phyloP scores from a whole-genome alignment of 177 flowering plant species.

The Vitis hybrid region DNA sequence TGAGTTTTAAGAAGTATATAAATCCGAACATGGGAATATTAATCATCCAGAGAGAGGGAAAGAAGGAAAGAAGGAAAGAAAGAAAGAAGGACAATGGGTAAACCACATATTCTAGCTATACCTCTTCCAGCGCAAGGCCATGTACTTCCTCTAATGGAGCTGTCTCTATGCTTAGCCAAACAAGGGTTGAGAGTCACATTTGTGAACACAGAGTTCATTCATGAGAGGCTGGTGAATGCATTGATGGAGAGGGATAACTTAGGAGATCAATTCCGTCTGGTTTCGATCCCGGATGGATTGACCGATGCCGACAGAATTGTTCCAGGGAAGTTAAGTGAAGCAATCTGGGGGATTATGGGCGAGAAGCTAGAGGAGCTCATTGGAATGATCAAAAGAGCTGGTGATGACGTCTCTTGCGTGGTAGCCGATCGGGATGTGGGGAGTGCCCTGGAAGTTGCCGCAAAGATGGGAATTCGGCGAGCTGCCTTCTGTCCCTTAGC shows the following conservation, averaged over 20 bases:
- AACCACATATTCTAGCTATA: neutral
- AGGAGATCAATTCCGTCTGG: neutral
- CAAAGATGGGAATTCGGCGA: neutral
- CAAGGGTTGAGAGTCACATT: slow-evolving; percentile 5
- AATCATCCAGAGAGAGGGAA: too few species aligned
- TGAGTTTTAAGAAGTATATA: too few species aligned
- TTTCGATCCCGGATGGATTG: slow-evolving; percentile 4
- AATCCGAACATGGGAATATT: too few species aligned
- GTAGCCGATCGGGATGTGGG: neutral
- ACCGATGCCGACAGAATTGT: neutral
- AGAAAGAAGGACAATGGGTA: too few species aligned
- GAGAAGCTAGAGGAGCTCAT: slow-evolving; percentile 7
- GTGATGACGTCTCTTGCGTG: neutral
- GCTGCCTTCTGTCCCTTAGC: neutral
- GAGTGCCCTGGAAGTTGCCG: neutral
- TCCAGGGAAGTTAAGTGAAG: neutral
- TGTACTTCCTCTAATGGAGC: slow-evolving; percentile 9
- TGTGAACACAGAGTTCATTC: slow-evolving; percentile 5
- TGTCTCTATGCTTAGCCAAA: neutral
- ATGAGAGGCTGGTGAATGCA: slow-evolving; percentile 1
- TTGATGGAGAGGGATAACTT: neutral
- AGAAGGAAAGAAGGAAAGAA: too few species aligned
- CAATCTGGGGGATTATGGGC: slow-evolving; percentile 1
- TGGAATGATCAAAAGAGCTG: neutral
- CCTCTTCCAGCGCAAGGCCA: slow-evolving; percentile 8